Conservation (phyloP, 2,329 filamentous ascomycete genomes). For the Daldinia sp. region DNA sequence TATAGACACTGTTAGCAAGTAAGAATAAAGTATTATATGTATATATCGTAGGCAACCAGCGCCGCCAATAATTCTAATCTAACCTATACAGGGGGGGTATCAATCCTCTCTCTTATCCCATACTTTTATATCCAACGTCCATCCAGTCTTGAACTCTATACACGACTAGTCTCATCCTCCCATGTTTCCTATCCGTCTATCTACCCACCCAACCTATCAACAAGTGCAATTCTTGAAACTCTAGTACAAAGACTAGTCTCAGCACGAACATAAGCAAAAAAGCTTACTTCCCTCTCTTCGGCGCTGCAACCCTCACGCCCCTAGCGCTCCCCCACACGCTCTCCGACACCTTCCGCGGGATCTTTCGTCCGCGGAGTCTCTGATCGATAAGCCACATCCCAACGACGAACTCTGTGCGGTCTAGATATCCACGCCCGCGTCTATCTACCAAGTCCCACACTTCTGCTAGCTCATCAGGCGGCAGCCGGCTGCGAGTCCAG, state of each 20-base stretch:
- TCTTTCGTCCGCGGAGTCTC: constrained; percentile 80
- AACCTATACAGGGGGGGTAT: constrained; percentile 12
- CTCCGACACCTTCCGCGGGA: constrained; percentile 76
- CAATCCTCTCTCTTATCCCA: constrained; percentile 10
- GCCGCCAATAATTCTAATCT: constrained; percentile 2
- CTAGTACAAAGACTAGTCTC: neutral
- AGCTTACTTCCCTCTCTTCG: constrained; percentile 9
- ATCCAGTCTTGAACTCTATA: constrained; percentile 7
- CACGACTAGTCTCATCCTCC: neutral
- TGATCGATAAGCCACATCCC: constrained; percentile 88
- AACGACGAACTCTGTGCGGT: constrained; percentile 81
- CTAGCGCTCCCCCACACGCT: constrained; percentile 81
- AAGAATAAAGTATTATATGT: constrained; percentile 2
- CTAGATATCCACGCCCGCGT: constrained; percentile 65
- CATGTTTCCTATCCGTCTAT: neutral
- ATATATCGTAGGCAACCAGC: neutral
- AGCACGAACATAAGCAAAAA: neutral
- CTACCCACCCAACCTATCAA: neutral
- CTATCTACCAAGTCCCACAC: constrained; percentile 82
- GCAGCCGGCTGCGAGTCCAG: constrained; percentile 78
- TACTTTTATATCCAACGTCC: neutral
- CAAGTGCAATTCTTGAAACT: neutral
- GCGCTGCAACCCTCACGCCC: constrained; percentile 56
- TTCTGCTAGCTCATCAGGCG: constrained; percentile 75
- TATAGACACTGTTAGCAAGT: neutral